Percentiles rank a stretch among this genome's conserved stretches.
phyloP scores from a whole-genome alignment of 2,329 filamentous ascomycete genomes.

The Westerdykella sp. region DNA sequence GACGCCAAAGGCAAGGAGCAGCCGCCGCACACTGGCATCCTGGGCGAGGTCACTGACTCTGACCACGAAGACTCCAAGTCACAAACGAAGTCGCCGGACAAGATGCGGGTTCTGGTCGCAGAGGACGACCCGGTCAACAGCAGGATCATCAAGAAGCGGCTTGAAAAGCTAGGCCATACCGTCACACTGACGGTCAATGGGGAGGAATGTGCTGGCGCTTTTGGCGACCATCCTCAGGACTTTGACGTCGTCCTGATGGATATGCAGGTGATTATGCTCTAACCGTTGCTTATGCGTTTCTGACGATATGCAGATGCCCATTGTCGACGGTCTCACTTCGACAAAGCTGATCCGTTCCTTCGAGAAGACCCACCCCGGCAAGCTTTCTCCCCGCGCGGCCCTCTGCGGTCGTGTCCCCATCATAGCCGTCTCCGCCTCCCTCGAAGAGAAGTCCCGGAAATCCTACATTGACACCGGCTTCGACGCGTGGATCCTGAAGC shows the following conservation, averaged over 20 bases:
- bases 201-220: conserved; percentile 71
- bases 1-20: conserved; percentile 20
- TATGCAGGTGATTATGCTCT: conserved; percentile 64
- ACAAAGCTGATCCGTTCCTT: conserved; percentile 76
- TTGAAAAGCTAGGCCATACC: conserved; percentile 69
- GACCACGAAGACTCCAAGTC: conserved; percentile 7
- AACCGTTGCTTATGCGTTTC: neutral
- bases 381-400: conserved; percentile 54
- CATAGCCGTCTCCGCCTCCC: conserved; percentile 79
- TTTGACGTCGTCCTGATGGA: conserved; percentile 88
- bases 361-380: conserved; percentile 52
- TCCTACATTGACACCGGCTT: conserved; percentile 73
- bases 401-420: conserved; percentile 66
- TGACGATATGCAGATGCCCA: conserved; percentile 65
- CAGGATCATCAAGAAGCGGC: conserved; percentile 69
- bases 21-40: conserved; percentile 11
- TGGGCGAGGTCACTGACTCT: conserved; percentile 13
- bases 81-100: conserved; percentile 20
- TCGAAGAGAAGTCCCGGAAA: conserved; percentile 62
- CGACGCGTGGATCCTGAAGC: conserved; percentile 87
- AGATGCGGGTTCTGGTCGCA: conserved; percentile 66
- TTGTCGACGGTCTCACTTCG: conserved; percentile 75
- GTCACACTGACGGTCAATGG: conserved; percentile 73
- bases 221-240: conserved; percentile 53
- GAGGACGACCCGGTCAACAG: conserved; percentile 88